Conservation (phyloP, 2,329 filamentous ascomycete species). For the Zymoseptoria tritici region DNA sequence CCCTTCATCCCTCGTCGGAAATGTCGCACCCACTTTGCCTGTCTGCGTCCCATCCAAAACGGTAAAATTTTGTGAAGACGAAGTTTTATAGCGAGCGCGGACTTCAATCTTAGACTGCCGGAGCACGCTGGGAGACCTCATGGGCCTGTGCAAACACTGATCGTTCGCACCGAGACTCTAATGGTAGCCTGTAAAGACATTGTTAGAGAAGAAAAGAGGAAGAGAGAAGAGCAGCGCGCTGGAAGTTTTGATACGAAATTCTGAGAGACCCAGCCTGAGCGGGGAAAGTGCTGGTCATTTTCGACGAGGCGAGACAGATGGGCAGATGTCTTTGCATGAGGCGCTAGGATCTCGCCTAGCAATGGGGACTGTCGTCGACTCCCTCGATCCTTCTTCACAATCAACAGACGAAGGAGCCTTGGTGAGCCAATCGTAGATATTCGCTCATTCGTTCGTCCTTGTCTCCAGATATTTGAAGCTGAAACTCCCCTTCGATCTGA, state of each 20-base stretch:
- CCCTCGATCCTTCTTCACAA: background rate
- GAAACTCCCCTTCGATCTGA: background rate
- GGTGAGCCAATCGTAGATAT: background rate
- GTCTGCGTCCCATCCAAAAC: constrained; percentile 39
- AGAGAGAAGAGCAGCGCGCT: constrained; percentile 1
- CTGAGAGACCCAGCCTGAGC: background rate
- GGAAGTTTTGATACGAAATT: background rate
- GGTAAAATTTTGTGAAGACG: constrained; percentile 24
- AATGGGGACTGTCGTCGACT: background rate
- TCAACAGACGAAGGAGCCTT: background rate
- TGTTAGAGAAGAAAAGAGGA: constrained; percentile 46
- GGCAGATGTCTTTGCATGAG: background rate
- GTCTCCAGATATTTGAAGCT: background rate
- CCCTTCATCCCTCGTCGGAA: background rate
- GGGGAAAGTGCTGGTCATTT: background rate
- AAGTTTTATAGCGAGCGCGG: constrained; percentile 50
- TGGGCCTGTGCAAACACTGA: constrained; percentile 89
- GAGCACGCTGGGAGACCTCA: constrained; percentile 85
- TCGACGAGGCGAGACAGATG: background rate
- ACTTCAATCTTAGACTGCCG: constrained; percentile 81
- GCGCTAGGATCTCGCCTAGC: background rate
- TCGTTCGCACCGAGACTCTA: constrained; percentile 98
- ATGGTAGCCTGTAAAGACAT: constrained; percentile 81
- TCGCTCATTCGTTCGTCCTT: background rate
- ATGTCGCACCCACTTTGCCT: constrained; percentile 36